Evolutionary conservation across 2,329 filamentous ascomycete species (phyloP), one percentile per base, ranked within the genome.

Genomic region (Chalaropsis thielavioides): DNA sequence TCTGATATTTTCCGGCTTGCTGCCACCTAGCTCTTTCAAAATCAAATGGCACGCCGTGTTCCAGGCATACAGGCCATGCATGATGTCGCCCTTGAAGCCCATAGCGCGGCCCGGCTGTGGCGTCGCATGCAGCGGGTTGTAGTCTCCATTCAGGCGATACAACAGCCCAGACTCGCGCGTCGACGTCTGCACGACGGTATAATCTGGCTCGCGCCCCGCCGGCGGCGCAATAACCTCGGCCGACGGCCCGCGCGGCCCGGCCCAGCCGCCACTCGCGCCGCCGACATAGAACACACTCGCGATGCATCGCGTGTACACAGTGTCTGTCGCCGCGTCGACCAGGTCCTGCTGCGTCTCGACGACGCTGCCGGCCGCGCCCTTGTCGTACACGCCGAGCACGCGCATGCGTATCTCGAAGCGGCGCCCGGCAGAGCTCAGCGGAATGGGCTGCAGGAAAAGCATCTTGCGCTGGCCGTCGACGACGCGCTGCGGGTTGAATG

Each of bases 91-190:
- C 35, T 90, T 89, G 70, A 95, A 96, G 67, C 92, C 91, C 89
- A 96, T 95, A 77, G 90, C 87, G 75, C 83, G 77, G 67, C 90
- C 90, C 0, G 90, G 89, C 76, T 90, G 89, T 13, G 90, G 90
- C 19, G 88, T 89, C 6, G 90, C 90, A 73, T 96, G 91, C 43
- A 96, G 84, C 35, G 91, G 92, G 78, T 96, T 96, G 77, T 96
- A 96, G 77, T 96, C 92, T 69, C 91, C 91, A 71, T 95, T 96
- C 62, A 96, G 81, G 68, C 90, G 83, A 75, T 94, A 94, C 64
- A 94, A 78, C 68, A 88, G 82, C 8, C 89, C 84, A 3, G 89
- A 89, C 77, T 92, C 84, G 63, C 78, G 72, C 31, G 78, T 88
- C 3, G 88, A 90, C 75, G 90, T 86, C 71, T 87, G 82, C 71